These are phyloP conservation scores for Pseudogymnoascus verrucosus DNA, from an alignment of 2,329 filamentous ascomycete species.

Conservation along the genomic window DNA sequence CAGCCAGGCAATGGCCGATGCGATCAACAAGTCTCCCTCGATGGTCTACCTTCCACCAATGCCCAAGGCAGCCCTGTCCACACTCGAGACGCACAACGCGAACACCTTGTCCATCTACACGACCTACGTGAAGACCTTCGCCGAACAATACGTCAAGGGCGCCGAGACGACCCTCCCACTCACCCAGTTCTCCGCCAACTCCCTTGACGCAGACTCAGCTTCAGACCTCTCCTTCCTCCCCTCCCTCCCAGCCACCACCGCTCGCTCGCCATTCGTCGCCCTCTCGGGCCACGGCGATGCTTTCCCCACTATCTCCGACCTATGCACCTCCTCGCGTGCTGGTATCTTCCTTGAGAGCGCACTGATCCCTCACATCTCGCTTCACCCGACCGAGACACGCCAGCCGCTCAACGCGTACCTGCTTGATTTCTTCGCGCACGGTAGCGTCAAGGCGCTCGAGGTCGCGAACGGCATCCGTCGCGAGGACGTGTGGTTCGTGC, in stretches of 20 bases:
- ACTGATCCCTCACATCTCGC: slow-evolving; percentile 59
- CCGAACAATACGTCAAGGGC: slow-evolving; percentile 47
- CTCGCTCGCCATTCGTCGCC: slow-evolving; percentile 62
- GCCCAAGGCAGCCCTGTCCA: slow-evolving; percentile 45
- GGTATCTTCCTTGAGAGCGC: slow-evolving; percentile 69
- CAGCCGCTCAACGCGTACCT: slow-evolving; percentile 58
- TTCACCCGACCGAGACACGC: slow-evolving; percentile 48
- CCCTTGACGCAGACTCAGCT: slow-evolving; percentile 11
- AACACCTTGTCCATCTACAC: slow-evolving; percentile 59
- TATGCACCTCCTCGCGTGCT: slow-evolving; percentile 56
- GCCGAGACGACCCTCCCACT: slow-evolving; percentile 25
- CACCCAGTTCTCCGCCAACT: slow-evolving; percentile 18
- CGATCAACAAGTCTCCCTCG: slow-evolving; percentile 51
- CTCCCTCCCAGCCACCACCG: slow-evolving; percentile 33
- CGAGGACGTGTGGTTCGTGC: slow-evolving; percentile 63
- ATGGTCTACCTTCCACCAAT: slow-evolving; percentile 57
- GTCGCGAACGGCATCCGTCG: slow-evolving; percentile 57
- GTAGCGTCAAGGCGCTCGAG: slow-evolving; percentile 51
- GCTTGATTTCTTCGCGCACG: slow-evolving; percentile 71
- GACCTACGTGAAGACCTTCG: slow-evolving; percentile 61
- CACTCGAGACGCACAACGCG: slow-evolving; percentile 55
- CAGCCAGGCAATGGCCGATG: slow-evolving; percentile 39
- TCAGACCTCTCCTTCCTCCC: slow-evolving; percentile 17
- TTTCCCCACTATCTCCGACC: slow-evolving; percentile 57
- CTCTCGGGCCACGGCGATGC: slow-evolving; percentile 60